Conservation (phyloP, 2,329 filamentous ascomycete species). For the Fusarium phyllophilum region DNA sequence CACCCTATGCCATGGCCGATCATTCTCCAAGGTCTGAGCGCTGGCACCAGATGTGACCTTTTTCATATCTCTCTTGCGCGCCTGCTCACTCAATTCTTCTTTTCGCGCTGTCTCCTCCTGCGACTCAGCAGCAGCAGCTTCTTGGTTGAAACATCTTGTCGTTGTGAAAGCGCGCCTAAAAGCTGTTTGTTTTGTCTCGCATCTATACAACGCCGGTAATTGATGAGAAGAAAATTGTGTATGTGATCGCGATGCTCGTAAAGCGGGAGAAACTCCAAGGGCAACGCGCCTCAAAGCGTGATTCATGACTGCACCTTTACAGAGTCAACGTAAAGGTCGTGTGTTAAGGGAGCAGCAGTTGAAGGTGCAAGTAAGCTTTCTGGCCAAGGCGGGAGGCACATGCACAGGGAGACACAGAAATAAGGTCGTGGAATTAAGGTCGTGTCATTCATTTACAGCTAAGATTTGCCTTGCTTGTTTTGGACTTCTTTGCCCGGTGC, state of each 20-base stretch:
- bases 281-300: conserved; percentile 30
- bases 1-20: conserved; percentile 43
- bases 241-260: conserved; percentile 8
- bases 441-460: neutral
- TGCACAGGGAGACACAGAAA: neutral
- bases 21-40: conserved; percentile 41
- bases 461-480: neutral
- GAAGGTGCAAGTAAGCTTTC: conserved; percentile 21
- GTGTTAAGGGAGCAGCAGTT: neutral
- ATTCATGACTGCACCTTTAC: conserved; percentile 20
- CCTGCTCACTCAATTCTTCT: conserved; percentile 34
- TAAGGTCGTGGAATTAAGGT: conserved; percentile 22
- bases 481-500: conserved; percentile 2
- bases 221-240: conserved; percentile 1
- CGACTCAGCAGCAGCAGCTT: neutral
- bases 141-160: conserved; percentile 25
- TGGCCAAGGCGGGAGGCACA: neutral
- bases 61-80: conserved; percentile 34
- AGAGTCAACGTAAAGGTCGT: neutral
- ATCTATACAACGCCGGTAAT: conserved; percentile 9
- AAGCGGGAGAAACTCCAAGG: conserved; percentile 26
- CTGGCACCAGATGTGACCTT: conserved; percentile 39
- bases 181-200: neutral
- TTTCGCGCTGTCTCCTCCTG: neutral
- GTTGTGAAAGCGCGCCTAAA: conserved; percentile 36